Evolutionary conservation across 495 filamentous ascomycete genomes (phyloP), one percentile per base, ranked within the genome.

Genomic region (Penicillium riverlandense): DNA sequence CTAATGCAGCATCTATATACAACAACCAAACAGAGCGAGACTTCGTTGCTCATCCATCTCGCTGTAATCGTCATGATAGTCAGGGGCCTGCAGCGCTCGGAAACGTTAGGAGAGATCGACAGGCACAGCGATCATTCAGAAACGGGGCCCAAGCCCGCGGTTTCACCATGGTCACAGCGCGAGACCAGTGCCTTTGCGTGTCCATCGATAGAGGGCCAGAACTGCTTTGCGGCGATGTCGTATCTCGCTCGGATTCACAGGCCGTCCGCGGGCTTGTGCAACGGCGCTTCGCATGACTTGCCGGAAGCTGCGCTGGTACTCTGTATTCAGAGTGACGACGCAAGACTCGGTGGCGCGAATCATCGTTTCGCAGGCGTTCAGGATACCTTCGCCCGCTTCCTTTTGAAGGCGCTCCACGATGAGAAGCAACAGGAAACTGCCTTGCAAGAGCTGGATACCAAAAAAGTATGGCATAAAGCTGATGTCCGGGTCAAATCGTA

Each of bases 391-490:
- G 12, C 82, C 84, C 0, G 86, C 86, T 58, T 88, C 85, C 36
- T 84, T 80, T 54, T 88, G 85, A 36, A 90, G 69, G 52, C 88
- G 86, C 53, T 90, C 87, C 48, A 87, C 87, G 41, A 90, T 89
- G 29, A 90, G 71, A 5, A 92, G 75, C 1, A 90, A 70, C 11
- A 92, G 65, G 61, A 90, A 92, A 35, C 85, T 89, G 7, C 87
- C 85, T 55, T 90, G 87, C 4, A 92, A 68, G 0, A 92, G 73
- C 51, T 90, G 88, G 51, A 92, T 90, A 39, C 86, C 87, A 55
- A 89, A 92, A 60, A 92, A 88, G 67, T 88, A 90, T 6, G 86
- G 87, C 84, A 90, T 92, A 64, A 90, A 90, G 54, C 86, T 87
- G 30, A 90, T 75, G 38, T 88, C 86, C 0, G 86, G 85, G 59